These are phyloP conservation scores for Sorghum bicolor DNA, from an alignment of 176 grass and related monocot genomes.

Conservation along the genomic window DNA sequence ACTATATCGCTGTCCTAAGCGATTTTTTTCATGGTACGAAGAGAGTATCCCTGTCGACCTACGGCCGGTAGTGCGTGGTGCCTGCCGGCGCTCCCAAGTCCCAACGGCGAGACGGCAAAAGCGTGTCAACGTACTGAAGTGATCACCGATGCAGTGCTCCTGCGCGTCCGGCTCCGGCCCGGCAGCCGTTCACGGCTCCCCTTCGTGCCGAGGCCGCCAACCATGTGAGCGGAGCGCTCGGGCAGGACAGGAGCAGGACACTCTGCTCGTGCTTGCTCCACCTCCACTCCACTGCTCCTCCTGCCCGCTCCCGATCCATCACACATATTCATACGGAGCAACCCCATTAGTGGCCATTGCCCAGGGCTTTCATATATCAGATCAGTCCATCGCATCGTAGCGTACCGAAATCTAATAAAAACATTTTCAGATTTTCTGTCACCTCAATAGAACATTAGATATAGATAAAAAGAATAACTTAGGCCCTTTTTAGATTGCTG, in stretches of 20 bases:
- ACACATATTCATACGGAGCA: too few species aligned
- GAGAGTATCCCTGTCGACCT: too few species aligned
- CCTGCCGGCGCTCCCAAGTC: background rate
- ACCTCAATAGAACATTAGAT: too few species aligned
- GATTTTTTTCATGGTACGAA: too few species aligned
- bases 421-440: too few species aligned
- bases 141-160: background rate
- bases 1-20: too few species aligned
- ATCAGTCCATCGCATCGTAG: too few species aligned
- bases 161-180: background rate
- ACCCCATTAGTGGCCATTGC: background rate
- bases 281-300: background rate
- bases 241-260: background rate
- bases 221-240: constrained; percentile 21
- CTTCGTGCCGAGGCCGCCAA: constrained; percentile 7
- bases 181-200: background rate
- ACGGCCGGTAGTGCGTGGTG: background rate
- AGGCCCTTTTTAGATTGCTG: too few species aligned
- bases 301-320: background rate
- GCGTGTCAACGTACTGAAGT: constrained; percentile 7
- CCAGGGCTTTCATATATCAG: background rate
- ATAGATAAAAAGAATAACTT: too few species aligned
- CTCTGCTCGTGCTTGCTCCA: background rate
- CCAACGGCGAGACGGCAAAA: constrained; percentile 14
- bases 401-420: too few species aligned